Evolutionary conservation across 371 early-diverging fungal genomes (phyloP).

Genomic region (Phascolomyces articulosus): DNA sequence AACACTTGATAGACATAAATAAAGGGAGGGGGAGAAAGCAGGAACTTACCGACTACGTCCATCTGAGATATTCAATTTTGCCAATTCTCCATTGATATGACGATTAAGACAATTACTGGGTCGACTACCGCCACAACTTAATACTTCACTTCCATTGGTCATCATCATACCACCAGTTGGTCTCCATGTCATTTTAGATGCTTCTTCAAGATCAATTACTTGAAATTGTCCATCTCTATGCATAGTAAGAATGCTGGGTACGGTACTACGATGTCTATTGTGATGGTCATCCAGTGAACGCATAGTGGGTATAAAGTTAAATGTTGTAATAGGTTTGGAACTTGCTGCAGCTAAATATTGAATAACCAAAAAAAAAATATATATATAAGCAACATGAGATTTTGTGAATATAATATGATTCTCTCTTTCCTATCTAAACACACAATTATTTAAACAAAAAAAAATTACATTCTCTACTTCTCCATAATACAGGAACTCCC

Average conservation of each 20-base stretch:
- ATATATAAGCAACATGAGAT: no score
- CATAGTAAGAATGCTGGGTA: conserved; percentile 52
- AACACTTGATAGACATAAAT: no score
- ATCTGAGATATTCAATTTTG: not conserved
- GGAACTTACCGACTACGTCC: not conserved
- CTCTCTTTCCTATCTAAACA: no score
- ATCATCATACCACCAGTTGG: conserved; percentile 58
- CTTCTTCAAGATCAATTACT: conserved; percentile 61
- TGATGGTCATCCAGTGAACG: conserved; percentile 17
- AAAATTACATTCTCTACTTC: conserved; percentile 61
- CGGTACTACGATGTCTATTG: conserved; percentile 19
- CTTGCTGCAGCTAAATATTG: conserved; percentile 41
- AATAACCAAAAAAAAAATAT: not conserved
- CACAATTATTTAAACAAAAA: no score
- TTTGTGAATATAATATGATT: not conserved
- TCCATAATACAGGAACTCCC: conserved; percentile 67
- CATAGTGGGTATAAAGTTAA: conserved; percentile 65
- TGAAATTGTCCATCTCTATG: conserved; percentile 66
- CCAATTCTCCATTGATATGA: not conserved
- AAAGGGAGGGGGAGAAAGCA: not conserved
- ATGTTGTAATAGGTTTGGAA: conserved; percentile 52
- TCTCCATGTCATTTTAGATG: conserved; percentile 63
- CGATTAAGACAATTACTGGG: not conserved
- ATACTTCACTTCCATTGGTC: not conserved
- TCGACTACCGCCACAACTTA: not conserved